A percentile compares a stretch with the other conserved stretches of the same genome.
Conservation (phyloP, 495 filamentous ascomycete species). For the Hypoxylon rickii region DNA sequence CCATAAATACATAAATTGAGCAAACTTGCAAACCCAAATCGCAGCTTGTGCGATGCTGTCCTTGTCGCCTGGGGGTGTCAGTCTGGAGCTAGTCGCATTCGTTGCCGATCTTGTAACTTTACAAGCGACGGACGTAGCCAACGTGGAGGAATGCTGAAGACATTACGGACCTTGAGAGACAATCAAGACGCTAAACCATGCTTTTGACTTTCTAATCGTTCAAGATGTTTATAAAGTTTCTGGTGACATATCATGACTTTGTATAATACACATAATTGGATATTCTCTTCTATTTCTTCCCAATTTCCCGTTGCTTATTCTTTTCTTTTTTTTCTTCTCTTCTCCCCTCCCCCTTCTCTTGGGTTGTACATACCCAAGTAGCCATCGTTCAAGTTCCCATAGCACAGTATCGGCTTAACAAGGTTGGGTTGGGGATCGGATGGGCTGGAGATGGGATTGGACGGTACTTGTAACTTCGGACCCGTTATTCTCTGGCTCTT, state of each 20-base stretch:
- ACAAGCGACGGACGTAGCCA: slow-evolving; percentile 26
- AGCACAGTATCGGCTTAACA: not conserved
- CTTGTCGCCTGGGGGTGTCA: slow-evolving; percentile 19
- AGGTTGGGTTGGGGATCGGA: not conserved
- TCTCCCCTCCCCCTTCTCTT: not conserved
- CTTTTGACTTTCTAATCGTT: not conserved
- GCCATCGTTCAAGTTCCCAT: not conserved
- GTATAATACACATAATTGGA: too few relatives aligned
- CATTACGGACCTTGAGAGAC: slow-evolving; percentile 5
- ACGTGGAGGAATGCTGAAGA: slow-evolving; percentile 27
- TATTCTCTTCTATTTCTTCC: too few relatives aligned
- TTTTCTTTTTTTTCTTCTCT: not conserved
- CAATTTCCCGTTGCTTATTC: too few relatives aligned
- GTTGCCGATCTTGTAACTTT: slow-evolving; percentile 32
- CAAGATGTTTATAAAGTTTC: too few relatives aligned
- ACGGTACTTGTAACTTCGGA: slow-evolving; percentile 3
- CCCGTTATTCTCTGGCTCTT: slow-evolving; percentile 16
- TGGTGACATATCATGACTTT: too few relatives aligned
- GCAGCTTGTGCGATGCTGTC: slow-evolving; percentile 14
- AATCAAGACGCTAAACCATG: not conserved
- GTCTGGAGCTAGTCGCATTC: slow-evolving; percentile 29
- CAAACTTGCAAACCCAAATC: slow-evolving; percentile 8
- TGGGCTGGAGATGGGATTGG: not conserved
- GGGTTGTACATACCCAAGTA: not conserved
- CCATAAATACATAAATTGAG: not conserved